Base-by-base conservation (phyloP, 495 filamentous ascomycete species). In the Neurospora terricola region DNA sequence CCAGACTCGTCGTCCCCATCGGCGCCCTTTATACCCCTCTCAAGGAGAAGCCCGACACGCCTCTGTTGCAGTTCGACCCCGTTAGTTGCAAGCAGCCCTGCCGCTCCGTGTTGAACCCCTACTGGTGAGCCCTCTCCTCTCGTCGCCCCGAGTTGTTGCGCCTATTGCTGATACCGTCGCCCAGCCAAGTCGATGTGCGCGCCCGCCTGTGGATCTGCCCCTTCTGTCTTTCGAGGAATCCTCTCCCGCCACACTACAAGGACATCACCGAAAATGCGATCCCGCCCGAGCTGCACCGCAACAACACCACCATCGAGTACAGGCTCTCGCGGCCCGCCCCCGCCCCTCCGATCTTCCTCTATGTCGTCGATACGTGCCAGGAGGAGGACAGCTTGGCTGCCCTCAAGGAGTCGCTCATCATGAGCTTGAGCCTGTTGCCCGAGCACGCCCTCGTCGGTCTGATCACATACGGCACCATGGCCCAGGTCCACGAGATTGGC, bases 151-250 rank as follows among this genome's bases (percentile, higher is more conserved):
- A 59, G 9, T 42, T 69, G 27, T 16, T 38, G 69, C 40, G 11
- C 54, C 38, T 69, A 34, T 77, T 81, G 77, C 75, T 79, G 36
- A 81, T 71, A 83, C 37, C 16, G 45, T 30, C 42, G 14, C 48
- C 45, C 77, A 98, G 96, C 83, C 94, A 96, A 80, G 95, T 99
- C 73, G 96, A 99, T 83, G 90, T 93, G 77, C 92, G 96, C 73
- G 96, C 94, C 75, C 89, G 94, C 70, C 88, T 98, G 73, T 99
- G 96, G 96, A 97, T 98, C 77, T 99, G 96, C 79, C 96, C 96
- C 7, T 99, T 98, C 85, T 99, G 96, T 82, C 88, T 98, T 21
- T 94, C 93, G 83, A 90, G 96, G 80, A 99, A 99, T 80, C 90
- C 91, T 69, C 90, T 99, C 39, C 96, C 96, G 71, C 92, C 94